These are phyloP conservation scores for Xylaria grammica DNA, from an alignment of 495 filamentous ascomycete genomes.

Conservation along the genomic window DNA sequence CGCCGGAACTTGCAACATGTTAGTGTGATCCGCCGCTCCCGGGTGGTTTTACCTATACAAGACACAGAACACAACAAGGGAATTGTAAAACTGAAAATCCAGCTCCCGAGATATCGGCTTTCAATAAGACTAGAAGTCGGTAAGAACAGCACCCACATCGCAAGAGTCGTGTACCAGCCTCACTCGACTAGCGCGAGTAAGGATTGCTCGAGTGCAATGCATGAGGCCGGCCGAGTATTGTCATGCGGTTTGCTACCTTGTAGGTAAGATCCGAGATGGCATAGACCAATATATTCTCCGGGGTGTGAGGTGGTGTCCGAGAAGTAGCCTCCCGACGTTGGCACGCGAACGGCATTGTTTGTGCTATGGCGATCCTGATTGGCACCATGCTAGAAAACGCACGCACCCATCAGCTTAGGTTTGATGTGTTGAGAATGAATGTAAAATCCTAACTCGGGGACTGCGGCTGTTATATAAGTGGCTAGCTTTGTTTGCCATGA, in stretches of 20 bases:
- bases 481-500: not conserved
- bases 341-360: not conserved
- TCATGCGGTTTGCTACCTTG: not conserved
- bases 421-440: not conserved
- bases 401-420: not conserved
- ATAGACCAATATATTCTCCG: not conserved
- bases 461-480: not conserved
- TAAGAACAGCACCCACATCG: too few species aligned
- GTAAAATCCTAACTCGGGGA: not conserved
- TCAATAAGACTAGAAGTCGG: not conserved
- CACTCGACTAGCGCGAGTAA: not conserved
- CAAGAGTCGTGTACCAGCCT: not conserved
- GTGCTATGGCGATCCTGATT: not conserved
- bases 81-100: not conserved
- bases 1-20: not conserved
- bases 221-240: not conserved
- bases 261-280: not conserved
- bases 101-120: not conserved
- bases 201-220: not conserved
- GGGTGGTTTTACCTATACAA: not conserved
- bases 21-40: too few species aligned
- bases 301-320: not conserved
- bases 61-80: not conserved
- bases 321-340: not conserved
- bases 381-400: not conserved